Evolutionary conservation across 257 asterid species (phyloP).

Genomic region (Scutellaria baicalensis): DNA sequence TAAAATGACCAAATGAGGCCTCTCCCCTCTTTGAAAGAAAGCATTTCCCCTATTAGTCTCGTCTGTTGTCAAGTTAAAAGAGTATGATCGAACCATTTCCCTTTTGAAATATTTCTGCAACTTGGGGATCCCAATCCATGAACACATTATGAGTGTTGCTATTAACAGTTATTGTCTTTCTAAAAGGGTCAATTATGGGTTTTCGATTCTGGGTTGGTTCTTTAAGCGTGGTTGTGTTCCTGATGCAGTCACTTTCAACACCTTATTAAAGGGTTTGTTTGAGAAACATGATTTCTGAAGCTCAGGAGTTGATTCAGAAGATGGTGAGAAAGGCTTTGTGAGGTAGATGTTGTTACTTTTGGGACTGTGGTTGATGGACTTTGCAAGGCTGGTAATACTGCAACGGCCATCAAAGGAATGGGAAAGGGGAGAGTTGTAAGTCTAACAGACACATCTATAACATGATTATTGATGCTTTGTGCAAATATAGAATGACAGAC

Average conservation of each 20-base stretch:
- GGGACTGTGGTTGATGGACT: not conserved
- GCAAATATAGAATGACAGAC: not conserved
- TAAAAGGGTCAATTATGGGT: not conserved
- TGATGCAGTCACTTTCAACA: not conserved
- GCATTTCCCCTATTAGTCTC: not conserved
- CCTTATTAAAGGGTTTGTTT: conserved; percentile 3
- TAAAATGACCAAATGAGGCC: not conserved
- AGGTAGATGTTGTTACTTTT: not conserved
- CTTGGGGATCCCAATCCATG: not conserved
- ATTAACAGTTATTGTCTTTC: not conserved
- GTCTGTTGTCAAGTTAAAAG: not conserved
- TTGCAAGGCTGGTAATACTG: no score
- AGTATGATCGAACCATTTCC: not conserved
- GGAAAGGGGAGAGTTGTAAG: no score
- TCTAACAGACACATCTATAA: no score
- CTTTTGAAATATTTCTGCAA: conserved; percentile 2
- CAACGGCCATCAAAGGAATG: no score
- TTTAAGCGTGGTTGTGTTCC: conserved; percentile 7
- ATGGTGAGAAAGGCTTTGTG: conserved; percentile 10
- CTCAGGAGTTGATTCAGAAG: conserved; percentile 7
- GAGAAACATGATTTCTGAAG: not conserved
- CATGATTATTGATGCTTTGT: no score
- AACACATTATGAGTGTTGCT: not conserved
- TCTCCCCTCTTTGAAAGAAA: not conserved
- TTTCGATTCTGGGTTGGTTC: not conserved